phyloP scores from a whole-genome alignment of 441 rosid genomes.

The Lepidium campestre region DNA sequence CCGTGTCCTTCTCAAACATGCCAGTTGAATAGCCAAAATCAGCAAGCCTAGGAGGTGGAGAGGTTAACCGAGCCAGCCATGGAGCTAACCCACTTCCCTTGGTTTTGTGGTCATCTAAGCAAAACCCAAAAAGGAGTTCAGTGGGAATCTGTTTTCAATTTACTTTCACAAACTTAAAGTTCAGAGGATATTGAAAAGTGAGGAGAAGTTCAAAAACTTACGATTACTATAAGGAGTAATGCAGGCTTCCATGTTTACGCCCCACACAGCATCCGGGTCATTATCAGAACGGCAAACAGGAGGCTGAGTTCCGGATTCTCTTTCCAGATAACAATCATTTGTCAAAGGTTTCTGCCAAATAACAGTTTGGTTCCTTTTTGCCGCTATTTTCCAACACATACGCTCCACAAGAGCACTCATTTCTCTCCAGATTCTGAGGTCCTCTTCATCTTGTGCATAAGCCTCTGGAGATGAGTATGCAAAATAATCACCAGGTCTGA shows the following conservation, averaged over 20 bases:
- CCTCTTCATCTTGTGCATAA: conserved; percentile 95
- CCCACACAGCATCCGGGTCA: conserved; percentile 80
- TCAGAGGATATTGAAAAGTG: conserved; percentile 1
- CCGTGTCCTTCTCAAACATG: conserved; percentile 82
- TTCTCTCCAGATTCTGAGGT: conserved; percentile 82
- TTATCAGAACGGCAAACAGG: conserved; percentile 75
- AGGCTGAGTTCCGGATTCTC: conserved; percentile 83
- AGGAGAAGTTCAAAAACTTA: conserved; percentile 38
- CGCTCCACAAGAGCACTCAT: conserved; percentile 87
- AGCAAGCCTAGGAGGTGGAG: conserved; percentile 80
- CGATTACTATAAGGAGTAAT: conserved; percentile 74
- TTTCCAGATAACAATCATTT: conserved; percentile 75
- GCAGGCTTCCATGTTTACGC: conserved; percentile 85
- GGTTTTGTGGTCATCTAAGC: conserved; percentile 60
- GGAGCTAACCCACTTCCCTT: conserved; percentile 90
- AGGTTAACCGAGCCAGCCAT: conserved; percentile 84
- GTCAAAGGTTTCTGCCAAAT: conserved; percentile 90
- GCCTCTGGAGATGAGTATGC: conserved; percentile 99
- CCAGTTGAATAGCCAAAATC: conserved; percentile 76
- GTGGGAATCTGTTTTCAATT: conserved; percentile 7
- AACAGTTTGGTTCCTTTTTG: conserved; percentile 85
- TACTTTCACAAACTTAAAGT: not conserved
- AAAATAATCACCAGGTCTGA: conserved; percentile 94
- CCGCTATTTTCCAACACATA: conserved; percentile 94
- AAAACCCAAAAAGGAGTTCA: conserved; percentile 5